Percentiles rank a stretch among this genome's conserved stretches.
These are phyloP conservation scores for Ramularia endophylla DNA, from an alignment of 2,329 filamentous ascomycete species.

Conservation along the genomic window DNA sequence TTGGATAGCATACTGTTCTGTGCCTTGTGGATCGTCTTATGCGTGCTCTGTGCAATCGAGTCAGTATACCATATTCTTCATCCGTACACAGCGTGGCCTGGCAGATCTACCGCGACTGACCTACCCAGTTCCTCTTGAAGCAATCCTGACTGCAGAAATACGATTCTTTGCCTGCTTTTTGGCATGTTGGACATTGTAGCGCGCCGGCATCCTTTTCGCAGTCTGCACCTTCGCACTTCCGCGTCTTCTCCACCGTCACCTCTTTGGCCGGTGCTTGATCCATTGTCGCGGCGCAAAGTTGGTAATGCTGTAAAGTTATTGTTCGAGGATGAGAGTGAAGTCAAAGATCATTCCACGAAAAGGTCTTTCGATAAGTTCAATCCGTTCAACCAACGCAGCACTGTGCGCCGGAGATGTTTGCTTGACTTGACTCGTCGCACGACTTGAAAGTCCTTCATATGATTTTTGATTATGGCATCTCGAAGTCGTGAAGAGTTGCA, in stretches of 20 bases:
- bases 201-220: conserved; percentile 81
- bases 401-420: background rate
- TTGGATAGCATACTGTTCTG: conserved; percentile 65
- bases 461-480: no score
- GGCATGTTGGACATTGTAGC: conserved; percentile 89
- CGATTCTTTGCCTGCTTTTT: conserved; percentile 84
- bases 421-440: background rate
- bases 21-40: conserved; percentile 80
- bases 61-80: conserved; percentile 1
- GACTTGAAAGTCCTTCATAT: no score
- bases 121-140: conserved; percentile 98
- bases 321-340: background rate
- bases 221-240: conserved; percentile 73
- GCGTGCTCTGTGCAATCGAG: conserved; percentile 55
- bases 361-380: no score
- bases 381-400: no score
- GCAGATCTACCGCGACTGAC: conserved; percentile 16
- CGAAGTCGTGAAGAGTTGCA: background rate
- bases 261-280: conserved; percentile 31
- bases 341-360: no score
- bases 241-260: conserved; percentile 42
- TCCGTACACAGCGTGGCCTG: background rate
- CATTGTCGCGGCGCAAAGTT: conserved; percentile 12
- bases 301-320: background rate
- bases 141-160: conserved; percentile 98